These are phyloP conservation scores for Cryoendolithus antarcticus DNA, from an alignment of 2,329 filamentous ascomycete species.

Conservation along the genomic window DNA sequence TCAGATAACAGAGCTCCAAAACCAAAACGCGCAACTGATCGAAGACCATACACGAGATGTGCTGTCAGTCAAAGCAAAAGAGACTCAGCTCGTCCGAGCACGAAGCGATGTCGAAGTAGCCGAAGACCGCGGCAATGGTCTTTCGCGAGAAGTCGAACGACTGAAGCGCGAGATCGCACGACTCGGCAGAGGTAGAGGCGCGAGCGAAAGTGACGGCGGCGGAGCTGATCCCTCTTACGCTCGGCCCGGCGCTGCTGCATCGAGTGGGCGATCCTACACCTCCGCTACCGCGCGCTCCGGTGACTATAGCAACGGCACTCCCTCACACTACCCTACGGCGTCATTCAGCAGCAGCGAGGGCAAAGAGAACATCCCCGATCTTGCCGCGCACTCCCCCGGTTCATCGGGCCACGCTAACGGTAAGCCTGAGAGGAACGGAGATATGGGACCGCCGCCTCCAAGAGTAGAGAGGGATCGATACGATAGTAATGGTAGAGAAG, in stretches of 20 bases:
- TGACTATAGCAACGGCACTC: conserved; percentile 13
- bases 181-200: conserved; percentile 39
- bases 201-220: conserved; percentile 14
- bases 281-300: no score
- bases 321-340: conserved; percentile 4
- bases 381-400: no score
- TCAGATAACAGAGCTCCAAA: conserved; percentile 87
- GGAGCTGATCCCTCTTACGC: conserved; percentile 15
- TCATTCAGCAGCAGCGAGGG: conserved; percentile 24
- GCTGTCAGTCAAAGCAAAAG: conserved; percentile 93
- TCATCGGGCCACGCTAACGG: no score
- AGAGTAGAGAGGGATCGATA: no score
- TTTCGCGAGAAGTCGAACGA: conserved; percentile 79
- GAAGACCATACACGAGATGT: conserved; percentile 95
- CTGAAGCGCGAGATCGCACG: conserved; percentile 71
- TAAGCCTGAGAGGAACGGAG: no score
- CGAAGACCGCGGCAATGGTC: conserved; percentile 71
- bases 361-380: conserved; percentile 34
- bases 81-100: conserved; percentile 88
- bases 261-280: not conserved
- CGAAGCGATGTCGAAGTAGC: conserved; percentile 81
- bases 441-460: no score
- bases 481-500: no score
- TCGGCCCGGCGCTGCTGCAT: conserved; percentile 17
- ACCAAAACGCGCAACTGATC: conserved; percentile 91